These are phyloP conservation scores for Alternaria postmessia DNA, from an alignment of 2,329 filamentous ascomycete species.

Conservation along the genomic window DNA sequence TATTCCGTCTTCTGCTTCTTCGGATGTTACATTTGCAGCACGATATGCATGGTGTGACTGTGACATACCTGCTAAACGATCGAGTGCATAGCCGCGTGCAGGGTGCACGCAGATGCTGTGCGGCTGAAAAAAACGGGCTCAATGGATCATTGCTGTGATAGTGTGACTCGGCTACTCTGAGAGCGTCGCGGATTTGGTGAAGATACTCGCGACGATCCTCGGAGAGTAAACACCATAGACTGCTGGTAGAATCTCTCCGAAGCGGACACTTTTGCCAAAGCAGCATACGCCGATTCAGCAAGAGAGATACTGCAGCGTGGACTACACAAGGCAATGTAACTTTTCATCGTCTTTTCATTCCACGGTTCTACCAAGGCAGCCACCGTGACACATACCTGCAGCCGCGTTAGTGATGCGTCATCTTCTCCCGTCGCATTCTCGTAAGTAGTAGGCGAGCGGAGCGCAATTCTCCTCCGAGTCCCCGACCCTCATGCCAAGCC, in stretches of 20 bases:
- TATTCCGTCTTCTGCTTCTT: neutral
- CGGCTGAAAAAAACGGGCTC: neutral
- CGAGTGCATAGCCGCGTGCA: neutral
- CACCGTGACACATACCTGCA: neutral
- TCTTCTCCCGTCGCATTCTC: conserved; percentile 6
- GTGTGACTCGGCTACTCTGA: neutral
- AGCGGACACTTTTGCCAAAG: neutral
- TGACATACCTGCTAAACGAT: neutral
- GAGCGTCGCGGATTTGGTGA: neutral
- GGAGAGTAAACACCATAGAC: neutral
- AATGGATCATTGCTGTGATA: neutral
- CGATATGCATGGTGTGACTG: conserved; percentile 1
- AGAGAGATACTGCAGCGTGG: neutral
- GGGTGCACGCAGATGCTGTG: neutral
- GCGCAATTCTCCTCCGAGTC: conserved; percentile 6
- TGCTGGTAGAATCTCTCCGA: neutral
- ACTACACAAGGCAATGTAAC: neutral
- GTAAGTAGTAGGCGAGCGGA: neutral
- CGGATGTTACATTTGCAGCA: neutral
- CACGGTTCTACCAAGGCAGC: neutral
- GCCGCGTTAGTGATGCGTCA: neutral
- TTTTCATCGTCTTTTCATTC: neutral
- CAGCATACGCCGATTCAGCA: neutral
- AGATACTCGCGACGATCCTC: neutral
- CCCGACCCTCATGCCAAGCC: conserved; percentile 8